Evolutionary conservation across 331 rosid species (phyloP).

Genomic region (Phaseolus coccineus): DNA sequence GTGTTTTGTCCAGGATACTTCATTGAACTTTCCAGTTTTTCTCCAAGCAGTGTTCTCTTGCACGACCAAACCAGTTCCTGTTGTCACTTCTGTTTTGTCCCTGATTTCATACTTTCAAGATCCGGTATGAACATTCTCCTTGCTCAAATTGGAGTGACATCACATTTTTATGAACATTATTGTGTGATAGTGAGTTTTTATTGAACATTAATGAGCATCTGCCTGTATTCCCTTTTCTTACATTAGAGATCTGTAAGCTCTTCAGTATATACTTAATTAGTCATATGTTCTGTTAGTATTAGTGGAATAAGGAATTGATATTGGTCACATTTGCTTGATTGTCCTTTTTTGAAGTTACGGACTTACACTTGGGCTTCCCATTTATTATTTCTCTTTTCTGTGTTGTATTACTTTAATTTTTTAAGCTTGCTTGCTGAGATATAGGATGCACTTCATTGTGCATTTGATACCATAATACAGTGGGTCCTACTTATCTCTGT

Average conservation of each 20-base stretch:
- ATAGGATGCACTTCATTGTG: conserved; percentile 16
- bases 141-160: conserved; percentile 36
- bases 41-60: conserved; percentile 80
- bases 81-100: conserved; percentile 71
- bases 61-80: conserved; percentile 70
- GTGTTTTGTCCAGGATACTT: conserved; percentile 66
- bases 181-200: conserved; percentile 19
- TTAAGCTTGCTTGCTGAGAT: conserved; percentile 20
- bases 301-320: conserved; percentile 15
- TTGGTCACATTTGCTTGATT: conserved; percentile 5
- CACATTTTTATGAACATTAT: conserved; percentile 22
- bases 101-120: conserved; percentile 73
- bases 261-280: conserved; percentile 13
- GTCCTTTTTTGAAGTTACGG: not conserved
- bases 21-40: conserved; percentile 69
- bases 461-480: conserved; percentile 32
- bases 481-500: conserved; percentile 17
- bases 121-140: conserved; percentile 68
- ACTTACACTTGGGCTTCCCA: conserved; percentile 1
- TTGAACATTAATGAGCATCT: conserved; percentile 28
- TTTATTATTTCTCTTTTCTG: conserved; percentile 27
- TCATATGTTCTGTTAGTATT: conserved; percentile 21
- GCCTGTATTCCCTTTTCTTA: conserved; percentile 23
- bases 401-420: conserved; percentile 20
- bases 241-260: conserved; percentile 16